phyloP scores from a whole-genome alignment of 495 filamentous ascomycete genomes.

The Saxophila tyrrhenica region DNA sequence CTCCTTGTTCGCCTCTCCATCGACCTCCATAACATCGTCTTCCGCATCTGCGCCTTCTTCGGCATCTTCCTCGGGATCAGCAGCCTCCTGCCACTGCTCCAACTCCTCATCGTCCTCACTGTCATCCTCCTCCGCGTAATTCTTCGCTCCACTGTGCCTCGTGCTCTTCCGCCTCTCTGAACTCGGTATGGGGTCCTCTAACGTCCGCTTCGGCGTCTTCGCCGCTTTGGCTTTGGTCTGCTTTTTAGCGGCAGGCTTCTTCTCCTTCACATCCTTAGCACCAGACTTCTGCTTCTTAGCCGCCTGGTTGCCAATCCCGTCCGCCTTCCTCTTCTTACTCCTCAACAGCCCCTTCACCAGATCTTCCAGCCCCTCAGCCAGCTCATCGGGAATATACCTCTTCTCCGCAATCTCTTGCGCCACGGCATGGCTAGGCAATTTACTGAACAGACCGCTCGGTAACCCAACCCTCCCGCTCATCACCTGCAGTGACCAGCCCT shows the following conservation, averaged over 20 bases:
- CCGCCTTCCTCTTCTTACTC: conserved; percentile 27
- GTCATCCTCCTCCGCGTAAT: conserved; percentile 46
- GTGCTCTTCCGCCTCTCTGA: conserved; percentile 35
- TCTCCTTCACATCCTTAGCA: conserved; percentile 28
- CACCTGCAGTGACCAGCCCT: conserved; percentile 66
- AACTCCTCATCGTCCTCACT: conserved; percentile 23
- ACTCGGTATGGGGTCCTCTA: conserved; percentile 23
- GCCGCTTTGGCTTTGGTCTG: conserved; percentile 22
- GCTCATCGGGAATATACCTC: conserved; percentile 67
- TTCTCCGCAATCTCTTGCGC: conserved; percentile 76
- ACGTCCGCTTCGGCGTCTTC: conserved; percentile 37
- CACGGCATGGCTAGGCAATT: conserved; percentile 61
- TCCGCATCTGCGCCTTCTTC: conserved; percentile 31
- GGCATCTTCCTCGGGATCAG: conserved; percentile 12
- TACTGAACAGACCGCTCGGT: conserved; percentile 63
- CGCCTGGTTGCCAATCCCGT: conserved; percentile 19
- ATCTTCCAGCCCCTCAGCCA: conserved; percentile 65
- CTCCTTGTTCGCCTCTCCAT: conserved; percentile 28
- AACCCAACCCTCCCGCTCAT: conserved; percentile 73
- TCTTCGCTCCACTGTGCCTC: conserved; percentile 29
- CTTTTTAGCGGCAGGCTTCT: conserved; percentile 24
- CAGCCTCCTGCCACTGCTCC: conserved; percentile 1
- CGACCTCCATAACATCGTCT: conserved; percentile 5
- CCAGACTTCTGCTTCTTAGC: conserved; percentile 35
- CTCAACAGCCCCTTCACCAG: conserved; percentile 36